These are phyloP conservation scores for Verticillium isaacii DNA, from an alignment of 2,329 filamentous ascomycete genomes.

Conservation along the genomic window DNA sequence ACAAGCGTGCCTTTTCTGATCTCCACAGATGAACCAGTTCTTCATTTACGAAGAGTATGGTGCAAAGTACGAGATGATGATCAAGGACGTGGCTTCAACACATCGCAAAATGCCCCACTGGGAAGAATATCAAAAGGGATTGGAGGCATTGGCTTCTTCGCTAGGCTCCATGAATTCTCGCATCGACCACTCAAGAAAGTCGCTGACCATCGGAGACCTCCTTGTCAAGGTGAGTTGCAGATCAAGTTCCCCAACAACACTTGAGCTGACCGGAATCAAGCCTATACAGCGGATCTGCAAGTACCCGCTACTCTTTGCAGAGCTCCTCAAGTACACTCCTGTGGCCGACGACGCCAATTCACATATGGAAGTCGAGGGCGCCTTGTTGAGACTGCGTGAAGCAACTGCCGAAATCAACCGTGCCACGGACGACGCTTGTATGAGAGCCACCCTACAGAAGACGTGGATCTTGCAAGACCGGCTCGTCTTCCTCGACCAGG, in stretches of 20 bases:
- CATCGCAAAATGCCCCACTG: constrained; percentile 67
- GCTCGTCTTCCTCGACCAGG: constrained; percentile 68
- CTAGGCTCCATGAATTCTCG: constrained; percentile 65
- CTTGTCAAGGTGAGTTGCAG: constrained; percentile 69
- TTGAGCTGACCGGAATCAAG: constrained; percentile 37
- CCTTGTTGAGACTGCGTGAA: constrained; percentile 66
- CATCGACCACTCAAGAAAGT: constrained; percentile 62
- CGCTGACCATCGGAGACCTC: constrained; percentile 77
- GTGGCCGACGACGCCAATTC: constrained; percentile 80
- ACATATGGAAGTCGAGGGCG: constrained; percentile 73
- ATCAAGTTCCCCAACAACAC: background rate
- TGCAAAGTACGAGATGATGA: constrained; percentile 82
- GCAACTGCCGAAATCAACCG: constrained; percentile 77
- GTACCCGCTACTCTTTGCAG: constrained; percentile 82
- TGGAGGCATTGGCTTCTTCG: constrained; percentile 76
- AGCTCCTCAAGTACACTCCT: constrained; percentile 78
- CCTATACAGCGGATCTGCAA: constrained; percentile 90
- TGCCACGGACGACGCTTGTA: constrained; percentile 71
- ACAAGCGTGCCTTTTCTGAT: background rate
- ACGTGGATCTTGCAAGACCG: constrained; percentile 84
- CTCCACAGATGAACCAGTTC: constrained; percentile 69
- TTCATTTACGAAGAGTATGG: constrained; percentile 89
- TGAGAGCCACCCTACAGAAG: constrained; percentile 67
- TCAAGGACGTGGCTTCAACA: constrained; percentile 67
- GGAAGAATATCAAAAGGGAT: constrained; percentile 76